phyloP scores from a whole-genome alignment of 345 rosid species.

The Syzygium grande region DNA sequence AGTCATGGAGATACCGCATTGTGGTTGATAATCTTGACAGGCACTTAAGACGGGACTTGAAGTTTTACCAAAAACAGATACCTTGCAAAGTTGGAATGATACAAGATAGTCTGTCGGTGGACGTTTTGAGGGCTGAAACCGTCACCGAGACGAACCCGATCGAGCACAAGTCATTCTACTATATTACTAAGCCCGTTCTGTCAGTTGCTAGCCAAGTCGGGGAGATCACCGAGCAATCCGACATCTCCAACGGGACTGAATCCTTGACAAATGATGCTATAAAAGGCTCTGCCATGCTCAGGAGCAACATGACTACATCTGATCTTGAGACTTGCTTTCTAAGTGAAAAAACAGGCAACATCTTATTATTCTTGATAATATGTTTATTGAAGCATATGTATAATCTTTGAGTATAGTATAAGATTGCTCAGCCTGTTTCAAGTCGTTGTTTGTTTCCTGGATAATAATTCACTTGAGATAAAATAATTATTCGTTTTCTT shows the following conservation, averaged over 20 bases:
- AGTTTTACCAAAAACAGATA: slow-evolving; percentile 31
- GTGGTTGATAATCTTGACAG: slow-evolving; percentile 12
- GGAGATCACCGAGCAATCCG: slow-evolving; percentile 10
- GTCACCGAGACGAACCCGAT: slow-evolving; percentile 5
- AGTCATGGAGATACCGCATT: not conserved
- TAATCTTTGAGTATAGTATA: not conserved
- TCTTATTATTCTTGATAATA: not conserved
- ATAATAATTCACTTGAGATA: not conserved
- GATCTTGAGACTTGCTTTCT: slow-evolving; percentile 1
- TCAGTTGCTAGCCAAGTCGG: slow-evolving; percentile 3
- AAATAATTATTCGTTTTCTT: not conserved
- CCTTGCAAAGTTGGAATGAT: slow-evolving; percentile 42
- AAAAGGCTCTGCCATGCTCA: slow-evolving; percentile 5
- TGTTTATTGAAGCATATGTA: not conserved
- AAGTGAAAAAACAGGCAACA: not conserved
- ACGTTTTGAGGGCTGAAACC: slow-evolving; percentile 10
- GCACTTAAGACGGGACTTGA: slow-evolving; percentile 40
- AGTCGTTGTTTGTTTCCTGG: not conserved
- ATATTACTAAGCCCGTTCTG: slow-evolving; percentile 26
- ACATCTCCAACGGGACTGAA: not conserved
- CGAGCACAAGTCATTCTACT: slow-evolving; percentile 22
- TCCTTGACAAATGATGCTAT: not conserved
- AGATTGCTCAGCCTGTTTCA: not conserved
- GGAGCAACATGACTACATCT: not conserved
- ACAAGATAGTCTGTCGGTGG: slow-evolving; percentile 31